Evolutionary conservation across 768 basidiomycete genomes (phyloP), one percentile per base, ranked within the genome.

Genomic region (Polyporus arcularius): DNA sequence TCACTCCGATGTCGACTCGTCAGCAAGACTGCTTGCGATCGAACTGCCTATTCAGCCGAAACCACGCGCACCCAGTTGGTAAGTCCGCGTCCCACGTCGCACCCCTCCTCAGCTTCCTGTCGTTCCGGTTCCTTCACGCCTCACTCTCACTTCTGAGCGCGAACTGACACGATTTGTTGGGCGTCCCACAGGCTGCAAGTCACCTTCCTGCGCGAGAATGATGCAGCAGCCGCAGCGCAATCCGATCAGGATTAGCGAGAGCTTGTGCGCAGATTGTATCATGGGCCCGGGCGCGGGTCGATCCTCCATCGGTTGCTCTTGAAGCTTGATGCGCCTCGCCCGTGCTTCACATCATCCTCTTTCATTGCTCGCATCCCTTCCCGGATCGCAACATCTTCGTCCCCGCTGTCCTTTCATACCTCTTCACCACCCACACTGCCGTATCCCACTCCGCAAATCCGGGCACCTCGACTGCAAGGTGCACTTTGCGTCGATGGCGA

Each of bases 171-270:
- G 9, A 28, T 7, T 26, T 48, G 14, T 48, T 48, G n/a, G 28
- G 10, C n/a, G 58, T 14, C 39, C 30, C 43, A 28, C 59, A 73
- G 69, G 68, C 43, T 90, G 88, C 71, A 81, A 75, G 68, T 84
- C 84, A 31, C 68, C 77, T 21, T 72, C 70, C 42, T 90, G 89
- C 69, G 75, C 78, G 53, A 82, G 87, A 49, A 70, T 88, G 71
- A 92, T 92, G 90, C 76, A 80, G 30, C 73, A 80, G 48, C 89
- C 89, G 31, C 82, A 84, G 48, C 82, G 78, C 66, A 90, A 90
- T 68, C 87, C 89, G 28, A 90, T 90, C 63, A 79, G 89, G 62
- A 80, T 90, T 64, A 87, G 85, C 71, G 82, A 83, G 35, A 78
- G 80, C n/a, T 56, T 56, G 43, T 81, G 80, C 57, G 61, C 58